Conservation (phyloP, 306 rosid genomes). For the Prinsepia uniflora region DNA sequence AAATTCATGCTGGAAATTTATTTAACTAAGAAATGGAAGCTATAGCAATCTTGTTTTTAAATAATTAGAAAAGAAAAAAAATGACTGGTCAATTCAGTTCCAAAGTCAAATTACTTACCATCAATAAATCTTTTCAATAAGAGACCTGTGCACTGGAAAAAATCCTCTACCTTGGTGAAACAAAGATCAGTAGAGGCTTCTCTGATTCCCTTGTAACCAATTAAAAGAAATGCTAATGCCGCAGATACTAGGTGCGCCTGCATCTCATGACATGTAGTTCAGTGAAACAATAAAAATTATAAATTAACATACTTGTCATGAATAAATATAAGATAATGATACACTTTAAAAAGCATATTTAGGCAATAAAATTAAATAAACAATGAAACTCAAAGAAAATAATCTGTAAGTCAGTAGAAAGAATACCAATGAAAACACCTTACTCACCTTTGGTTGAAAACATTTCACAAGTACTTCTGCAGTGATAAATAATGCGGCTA, state of each 20-base stretch:
- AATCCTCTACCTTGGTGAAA: constrained; percentile 61
- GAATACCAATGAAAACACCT: constrained; percentile 23
- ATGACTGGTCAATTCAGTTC: constrained; percentile 17
- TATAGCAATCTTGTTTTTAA: background rate
- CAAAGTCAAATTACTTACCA: constrained; percentile 44
- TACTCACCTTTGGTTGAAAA: constrained; percentile 61
- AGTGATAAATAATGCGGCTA: constrained; percentile 50
- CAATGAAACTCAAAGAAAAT: background rate
- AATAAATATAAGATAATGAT: constrained; percentile 3
- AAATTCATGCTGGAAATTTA: background rate
- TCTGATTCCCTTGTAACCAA: constrained; percentile 62
- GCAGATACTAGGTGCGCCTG: constrained; percentile 60
- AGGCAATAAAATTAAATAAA: constrained; percentile 11
- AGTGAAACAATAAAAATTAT: constrained; percentile 27
- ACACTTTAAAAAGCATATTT: constrained; percentile 14
- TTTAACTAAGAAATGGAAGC: background rate
- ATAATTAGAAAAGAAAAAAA: background rate
- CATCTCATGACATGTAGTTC: constrained; percentile 33
- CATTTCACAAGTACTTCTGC: constrained; percentile 59
- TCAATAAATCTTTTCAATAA: constrained; percentile 49
- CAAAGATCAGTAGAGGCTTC: constrained; percentile 56
- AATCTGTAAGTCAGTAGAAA: constrained; percentile 8
- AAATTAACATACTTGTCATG: constrained; percentile 10
- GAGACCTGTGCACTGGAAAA: constrained; percentile 48
- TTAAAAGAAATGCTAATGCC: constrained; percentile 62